A percentile compares a stretch with the other conserved stretches of the same genome.
phyloP scores from a whole-genome alignment of 306 rosid genomes.

The Hylodesmum podocarpum region DNA sequence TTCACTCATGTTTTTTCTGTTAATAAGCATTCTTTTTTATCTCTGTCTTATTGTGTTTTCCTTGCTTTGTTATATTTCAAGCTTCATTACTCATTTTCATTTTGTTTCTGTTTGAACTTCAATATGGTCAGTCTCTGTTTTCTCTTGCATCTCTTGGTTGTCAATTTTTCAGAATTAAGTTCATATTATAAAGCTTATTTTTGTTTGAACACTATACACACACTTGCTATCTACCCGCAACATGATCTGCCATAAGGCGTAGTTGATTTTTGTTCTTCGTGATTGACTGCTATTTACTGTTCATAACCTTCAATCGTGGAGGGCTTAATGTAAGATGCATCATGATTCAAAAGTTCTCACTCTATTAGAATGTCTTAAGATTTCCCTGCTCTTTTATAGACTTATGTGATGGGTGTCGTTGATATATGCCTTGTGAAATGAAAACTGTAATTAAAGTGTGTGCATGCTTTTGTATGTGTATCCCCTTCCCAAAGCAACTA shows the following conservation, averaged over 20 bases:
- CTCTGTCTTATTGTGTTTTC: too few species aligned
- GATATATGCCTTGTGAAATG: constrained; percentile 6
- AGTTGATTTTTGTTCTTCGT: background rate
- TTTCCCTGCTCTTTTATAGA: background rate
- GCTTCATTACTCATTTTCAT: background rate
- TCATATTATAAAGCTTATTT: background rate
- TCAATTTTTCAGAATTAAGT: background rate
- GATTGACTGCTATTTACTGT: background rate
- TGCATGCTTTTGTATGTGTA: background rate
- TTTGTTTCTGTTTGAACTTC: too few species aligned
- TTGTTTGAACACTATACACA: background rate
- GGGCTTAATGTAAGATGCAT: background rate
- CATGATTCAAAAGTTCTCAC: constrained; percentile 22
- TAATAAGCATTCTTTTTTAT: background rate
- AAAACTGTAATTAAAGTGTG: background rate
- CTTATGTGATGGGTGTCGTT: background rate
- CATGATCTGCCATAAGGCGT: background rate
- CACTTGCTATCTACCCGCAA: background rate
- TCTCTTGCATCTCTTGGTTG: background rate
- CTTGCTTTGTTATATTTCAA: too few species aligned
- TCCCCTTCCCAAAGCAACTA: background rate
- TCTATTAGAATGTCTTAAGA: background rate
- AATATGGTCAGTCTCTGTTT: background rate
- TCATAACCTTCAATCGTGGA: background rate
- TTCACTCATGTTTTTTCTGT: background rate